phyloP scores from a whole-genome alignment of 2,329 filamentous ascomycete species.

The Colletotrichum sp. region DNA sequence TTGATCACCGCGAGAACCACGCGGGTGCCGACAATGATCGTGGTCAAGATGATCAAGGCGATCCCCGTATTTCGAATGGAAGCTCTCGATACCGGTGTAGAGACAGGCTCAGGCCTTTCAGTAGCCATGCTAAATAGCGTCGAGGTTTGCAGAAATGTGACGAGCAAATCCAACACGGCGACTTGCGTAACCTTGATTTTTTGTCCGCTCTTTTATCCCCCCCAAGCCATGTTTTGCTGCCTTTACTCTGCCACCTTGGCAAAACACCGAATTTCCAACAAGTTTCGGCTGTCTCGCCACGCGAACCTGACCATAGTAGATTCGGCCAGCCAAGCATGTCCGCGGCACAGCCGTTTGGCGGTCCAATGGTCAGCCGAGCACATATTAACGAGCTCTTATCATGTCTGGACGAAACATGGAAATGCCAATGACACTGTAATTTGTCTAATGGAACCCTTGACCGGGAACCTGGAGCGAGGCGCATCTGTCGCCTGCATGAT shows the following conservation, averaged over 20 bases:
- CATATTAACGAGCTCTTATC: background rate
- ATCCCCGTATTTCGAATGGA: slow-evolving; percentile 4
- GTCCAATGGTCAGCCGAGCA: background rate
- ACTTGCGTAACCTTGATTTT: too few relatives aligned
- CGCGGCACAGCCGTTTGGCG: background rate
- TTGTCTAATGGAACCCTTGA: too few relatives aligned
- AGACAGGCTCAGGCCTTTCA: background rate
- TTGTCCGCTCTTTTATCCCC: too few relatives aligned
- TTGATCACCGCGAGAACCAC: slow-evolving; percentile 8
- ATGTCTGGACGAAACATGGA: background rate
- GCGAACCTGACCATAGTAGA: too few relatives aligned
- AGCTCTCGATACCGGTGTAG: background rate
- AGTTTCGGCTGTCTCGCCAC: too few relatives aligned
- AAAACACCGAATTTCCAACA: too few relatives aligned
- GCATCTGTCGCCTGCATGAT: too few relatives aligned
- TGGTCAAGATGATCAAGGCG: slow-evolving; percentile 2
- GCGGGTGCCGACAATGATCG: background rate
- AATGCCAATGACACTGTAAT: background rate
- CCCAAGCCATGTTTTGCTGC: too few relatives aligned
- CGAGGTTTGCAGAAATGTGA: too few relatives aligned
- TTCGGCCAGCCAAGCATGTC: background rate
- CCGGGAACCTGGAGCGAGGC: too few relatives aligned
- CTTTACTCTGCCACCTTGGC: too few relatives aligned
- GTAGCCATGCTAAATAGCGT: background rate
- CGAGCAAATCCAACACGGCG: too few relatives aligned